A percentile compares a stretch with the other conserved stretches of the same genome.
These are phyloP conservation scores for Articulospora tetracladia DNA, from an alignment of 495 filamentous ascomycete genomes.

Conservation along the genomic window DNA sequence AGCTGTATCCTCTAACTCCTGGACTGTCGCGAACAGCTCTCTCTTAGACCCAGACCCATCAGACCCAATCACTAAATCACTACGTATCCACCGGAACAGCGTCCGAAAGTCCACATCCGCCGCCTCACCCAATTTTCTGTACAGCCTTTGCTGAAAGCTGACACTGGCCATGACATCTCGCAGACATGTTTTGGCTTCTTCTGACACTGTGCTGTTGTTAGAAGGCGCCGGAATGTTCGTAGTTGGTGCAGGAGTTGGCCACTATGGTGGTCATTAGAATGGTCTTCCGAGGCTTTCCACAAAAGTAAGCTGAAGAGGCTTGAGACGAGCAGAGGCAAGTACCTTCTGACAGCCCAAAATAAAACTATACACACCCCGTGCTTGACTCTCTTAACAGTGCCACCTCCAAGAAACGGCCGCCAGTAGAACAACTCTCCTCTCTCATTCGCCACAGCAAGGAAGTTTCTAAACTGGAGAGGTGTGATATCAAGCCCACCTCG, in stretches of 20 bases:
- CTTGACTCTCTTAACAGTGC: not conserved
- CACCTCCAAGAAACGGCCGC: not conserved
- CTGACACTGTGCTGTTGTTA: not conserved
- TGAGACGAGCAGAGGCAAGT: no score
- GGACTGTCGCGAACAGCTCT: not conserved
- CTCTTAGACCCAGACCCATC: not conserved
- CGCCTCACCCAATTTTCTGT: not conserved
- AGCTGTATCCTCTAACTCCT: not conserved
- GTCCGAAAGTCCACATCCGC: not conserved
- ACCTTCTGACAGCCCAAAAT: no score
- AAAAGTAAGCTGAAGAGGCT: not conserved
- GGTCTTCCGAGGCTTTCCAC: no score
- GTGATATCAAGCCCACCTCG: not conserved
- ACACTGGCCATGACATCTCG: not conserved
- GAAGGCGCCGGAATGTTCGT: no score
- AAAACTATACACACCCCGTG: not conserved
- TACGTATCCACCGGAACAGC: no score
- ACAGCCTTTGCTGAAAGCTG: not conserved
- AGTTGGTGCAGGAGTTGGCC: no score
- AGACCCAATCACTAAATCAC: no score
- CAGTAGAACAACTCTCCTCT: not conserved
- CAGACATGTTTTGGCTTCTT: not conserved
- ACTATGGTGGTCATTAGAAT: not conserved
- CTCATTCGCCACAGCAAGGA: not conserved
- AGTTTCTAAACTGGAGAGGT: not conserved